A percentile compares a stretch with the other conserved stretches of the same genome.
phyloP scores from a whole-genome alignment of 2,329 filamentous ascomycete genomes.

The Sarocladium strictum region DNA sequence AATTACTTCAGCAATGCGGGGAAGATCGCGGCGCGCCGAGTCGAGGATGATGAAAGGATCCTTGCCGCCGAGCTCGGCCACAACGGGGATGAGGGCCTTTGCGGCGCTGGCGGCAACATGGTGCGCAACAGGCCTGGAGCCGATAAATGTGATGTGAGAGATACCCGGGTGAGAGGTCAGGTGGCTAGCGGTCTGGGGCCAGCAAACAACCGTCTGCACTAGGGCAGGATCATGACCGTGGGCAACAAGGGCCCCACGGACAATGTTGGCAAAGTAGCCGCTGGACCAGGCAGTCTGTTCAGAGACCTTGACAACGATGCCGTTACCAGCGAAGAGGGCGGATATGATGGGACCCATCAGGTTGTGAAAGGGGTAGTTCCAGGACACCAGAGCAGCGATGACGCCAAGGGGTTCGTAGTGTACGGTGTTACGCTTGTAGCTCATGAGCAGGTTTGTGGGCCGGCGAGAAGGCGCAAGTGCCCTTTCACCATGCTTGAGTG shows the following conservation, averaged over 20 bases:
- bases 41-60: constrained; percentile 88
- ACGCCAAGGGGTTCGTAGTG: constrained; percentile 89
- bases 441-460: constrained; percentile 88
- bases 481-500: constrained; percentile 80
- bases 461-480: constrained; percentile 66
- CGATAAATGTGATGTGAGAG: constrained; percentile 92
- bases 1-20: constrained; percentile 72
- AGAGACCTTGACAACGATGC: constrained; percentile 86
- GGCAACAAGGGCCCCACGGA: constrained; percentile 68
- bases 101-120: constrained; percentile 83
- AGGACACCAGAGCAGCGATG: constrained; percentile 86
- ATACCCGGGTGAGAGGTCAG: constrained; percentile 82
- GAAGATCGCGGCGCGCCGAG: constrained; percentile 60
- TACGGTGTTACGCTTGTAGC: constrained; percentile 90
- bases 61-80: constrained; percentile 91
- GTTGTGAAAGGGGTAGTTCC: constrained; percentile 98
- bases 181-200: constrained; percentile 74
- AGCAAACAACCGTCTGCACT: constrained; percentile 81
- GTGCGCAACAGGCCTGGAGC: constrained; percentile 79
- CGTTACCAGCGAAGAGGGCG: constrained; percentile 85
- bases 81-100: constrained; percentile 77
- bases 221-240: constrained; percentile 80
- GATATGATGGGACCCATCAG: constrained; percentile 87
- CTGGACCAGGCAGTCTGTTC: constrained; percentile 95
- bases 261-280: constrained; percentile 73